These are phyloP conservation scores for Silene coronaria DNA, from an alignment of 179 eudicot species.

Conservation along the genomic window DNA sequence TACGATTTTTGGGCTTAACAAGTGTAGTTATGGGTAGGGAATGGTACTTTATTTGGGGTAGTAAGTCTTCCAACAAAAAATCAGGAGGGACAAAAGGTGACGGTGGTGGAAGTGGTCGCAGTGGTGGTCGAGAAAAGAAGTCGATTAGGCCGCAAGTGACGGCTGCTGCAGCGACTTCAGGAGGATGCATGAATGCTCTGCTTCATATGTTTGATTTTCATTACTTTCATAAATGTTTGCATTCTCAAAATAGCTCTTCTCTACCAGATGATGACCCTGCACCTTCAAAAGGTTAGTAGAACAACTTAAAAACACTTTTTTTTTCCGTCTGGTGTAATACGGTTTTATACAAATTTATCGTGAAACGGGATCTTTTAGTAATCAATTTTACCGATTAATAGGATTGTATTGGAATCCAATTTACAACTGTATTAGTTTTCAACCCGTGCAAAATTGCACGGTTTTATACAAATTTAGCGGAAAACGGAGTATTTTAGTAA, in stretches of 20 bases:
- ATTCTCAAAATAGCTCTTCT: conserved; percentile 31
- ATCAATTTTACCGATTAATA: too few relatives aligned
- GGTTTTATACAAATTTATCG: too few relatives aligned
- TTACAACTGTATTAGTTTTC: too few relatives aligned
- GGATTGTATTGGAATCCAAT: too few relatives aligned
- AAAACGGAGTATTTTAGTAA: too few relatives aligned
- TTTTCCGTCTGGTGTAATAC: too few relatives aligned
- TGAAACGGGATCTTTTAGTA: too few relatives aligned
- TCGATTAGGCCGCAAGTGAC: conserved; percentile 18
- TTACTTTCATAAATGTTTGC: conserved; percentile 38
- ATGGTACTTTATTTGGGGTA: conserved; percentile 52
- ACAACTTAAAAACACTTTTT: neutral
- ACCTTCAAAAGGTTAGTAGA: conserved; percentile 34
- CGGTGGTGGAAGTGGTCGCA: conserved; percentile 12
- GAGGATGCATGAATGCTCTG: conserved; percentile 72
- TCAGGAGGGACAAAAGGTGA: conserved; percentile 12
- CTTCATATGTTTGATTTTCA: conserved; percentile 67
- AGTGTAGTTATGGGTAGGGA: conserved; percentile 55
- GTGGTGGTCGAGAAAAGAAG: conserved; percentile 1
- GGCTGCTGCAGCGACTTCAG: conserved; percentile 19
- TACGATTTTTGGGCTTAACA: too few relatives aligned
- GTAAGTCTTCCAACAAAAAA: conserved; percentile 32
- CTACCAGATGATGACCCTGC: conserved; percentile 33
- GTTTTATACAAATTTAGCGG: too few relatives aligned
- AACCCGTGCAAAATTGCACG: too few relatives aligned